phyloP scores from a whole-genome alignment of 768 basidiomycete species.

The Termitomyces sp. region DNA sequence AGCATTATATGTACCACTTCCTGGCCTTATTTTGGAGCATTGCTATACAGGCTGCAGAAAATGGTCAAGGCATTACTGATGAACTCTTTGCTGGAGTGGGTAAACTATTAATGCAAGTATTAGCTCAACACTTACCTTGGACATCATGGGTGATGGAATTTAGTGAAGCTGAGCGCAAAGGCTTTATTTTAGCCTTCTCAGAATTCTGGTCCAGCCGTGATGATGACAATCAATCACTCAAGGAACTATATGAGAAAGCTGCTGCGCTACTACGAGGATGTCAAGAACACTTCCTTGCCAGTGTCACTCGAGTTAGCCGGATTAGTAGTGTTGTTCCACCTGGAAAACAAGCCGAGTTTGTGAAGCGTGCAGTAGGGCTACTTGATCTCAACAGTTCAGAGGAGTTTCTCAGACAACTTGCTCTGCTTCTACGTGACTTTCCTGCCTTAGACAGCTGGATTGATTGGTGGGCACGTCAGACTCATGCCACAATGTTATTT shows the following conservation, averaged over 20 bases:
- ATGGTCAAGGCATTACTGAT: too few relatives aligned
- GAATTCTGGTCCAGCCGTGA: constrained; percentile 17
- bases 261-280: constrained; percentile 26
- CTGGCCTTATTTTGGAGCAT: constrained; percentile 26
- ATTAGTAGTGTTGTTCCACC: constrained; percentile 25
- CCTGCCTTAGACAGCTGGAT: constrained; percentile 26
- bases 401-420: too few relatives aligned
- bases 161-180: too few relatives aligned
- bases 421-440: constrained; percentile 22
- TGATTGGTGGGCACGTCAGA: constrained; percentile 31
- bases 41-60: too few relatives aligned
- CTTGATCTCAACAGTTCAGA: constrained; percentile 18
- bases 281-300: constrained; percentile 27
- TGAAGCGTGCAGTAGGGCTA: neutral
- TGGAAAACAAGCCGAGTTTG: neutral
- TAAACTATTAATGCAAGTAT: too few relatives aligned
- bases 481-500: constrained; percentile 30
- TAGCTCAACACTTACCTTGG: too few relatives aligned
- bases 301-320: constrained; percentile 23
- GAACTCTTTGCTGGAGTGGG: too few relatives aligned
- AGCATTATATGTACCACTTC: constrained; percentile 33
- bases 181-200: constrained; percentile 1
- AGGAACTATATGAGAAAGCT: constrained; percentile 22
- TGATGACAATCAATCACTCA: constrained; percentile 11
- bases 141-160: constrained; percentile 16